Evolutionary conservation across 1,284 basidiomycete species (phyloP).

Genomic region (Phellopilus nigrolimitatus): DNA sequence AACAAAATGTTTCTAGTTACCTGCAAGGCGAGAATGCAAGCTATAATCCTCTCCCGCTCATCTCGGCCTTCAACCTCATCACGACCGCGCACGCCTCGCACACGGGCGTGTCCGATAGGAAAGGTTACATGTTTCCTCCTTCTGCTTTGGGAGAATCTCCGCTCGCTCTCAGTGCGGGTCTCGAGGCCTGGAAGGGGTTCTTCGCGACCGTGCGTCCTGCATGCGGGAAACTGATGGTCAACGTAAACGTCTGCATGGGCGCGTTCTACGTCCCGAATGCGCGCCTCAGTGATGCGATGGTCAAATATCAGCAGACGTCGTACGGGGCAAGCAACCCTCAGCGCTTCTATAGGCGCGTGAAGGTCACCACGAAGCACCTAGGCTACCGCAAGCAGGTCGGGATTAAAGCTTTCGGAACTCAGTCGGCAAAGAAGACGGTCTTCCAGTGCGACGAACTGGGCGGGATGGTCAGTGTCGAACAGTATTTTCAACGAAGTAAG

Average conservation of each 20-base stretch:
- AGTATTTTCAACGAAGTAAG: constrained; percentile 59
- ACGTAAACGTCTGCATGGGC: constrained; percentile 71
- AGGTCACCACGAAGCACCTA: constrained; percentile 52
- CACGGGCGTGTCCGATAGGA: constrained; percentile 53
- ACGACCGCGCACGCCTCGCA: constrained; percentile 53
- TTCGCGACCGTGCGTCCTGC: constrained; percentile 62
- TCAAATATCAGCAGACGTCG: constrained; percentile 39
- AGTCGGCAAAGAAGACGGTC: constrained; percentile 40
- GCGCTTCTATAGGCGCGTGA: constrained; percentile 47
- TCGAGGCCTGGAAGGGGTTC: constrained; percentile 62
- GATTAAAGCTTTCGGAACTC: constrained; percentile 41
- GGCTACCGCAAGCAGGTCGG: constrained; percentile 49
- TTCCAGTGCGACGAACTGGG: constrained; percentile 53
- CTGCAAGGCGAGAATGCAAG: constrained; percentile 40
- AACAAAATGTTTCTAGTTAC: constrained; percentile 48
- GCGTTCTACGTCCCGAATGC: constrained; percentile 61
- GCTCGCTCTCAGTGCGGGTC: constrained; percentile 39
- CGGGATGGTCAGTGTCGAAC: constrained; percentile 50
- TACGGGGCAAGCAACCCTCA: constrained; percentile 42
- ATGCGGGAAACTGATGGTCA: constrained; percentile 65
- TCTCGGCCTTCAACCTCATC: constrained; percentile 63
- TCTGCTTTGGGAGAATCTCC: constrained; percentile 17
- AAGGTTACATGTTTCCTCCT: constrained; percentile 56
- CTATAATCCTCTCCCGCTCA: constrained; percentile 48
- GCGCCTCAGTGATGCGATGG: constrained; percentile 53